A percentile compares a stretch with the other conserved stretches of the same genome.
Evolutionary conservation across 2,329 filamentous ascomycete species (phyloP).

Genomic region (Juglanconis juglandina): DNA sequence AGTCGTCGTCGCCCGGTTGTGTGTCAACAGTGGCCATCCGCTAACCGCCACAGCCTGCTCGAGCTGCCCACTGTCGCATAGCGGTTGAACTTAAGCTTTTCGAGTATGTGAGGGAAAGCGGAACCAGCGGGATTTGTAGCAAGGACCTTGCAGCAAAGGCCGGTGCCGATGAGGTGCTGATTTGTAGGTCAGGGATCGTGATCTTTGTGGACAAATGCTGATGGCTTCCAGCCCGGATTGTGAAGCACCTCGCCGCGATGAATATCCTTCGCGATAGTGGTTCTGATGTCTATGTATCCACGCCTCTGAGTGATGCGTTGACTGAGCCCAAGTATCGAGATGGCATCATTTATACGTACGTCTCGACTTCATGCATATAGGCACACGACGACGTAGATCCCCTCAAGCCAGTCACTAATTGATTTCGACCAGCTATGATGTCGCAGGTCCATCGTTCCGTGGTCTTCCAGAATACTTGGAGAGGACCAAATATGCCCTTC

Average conservation of each 20-base stretch:
- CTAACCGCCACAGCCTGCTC: constrained; percentile 26
- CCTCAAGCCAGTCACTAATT: not conserved
- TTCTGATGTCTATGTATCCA: constrained; percentile 27
- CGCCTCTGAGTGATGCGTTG: constrained; percentile 30
- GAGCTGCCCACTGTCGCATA: constrained; percentile 33
- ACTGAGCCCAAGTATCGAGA: constrained; percentile 33
- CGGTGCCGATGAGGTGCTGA: constrained; percentile 26
- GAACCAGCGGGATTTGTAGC: constrained; percentile 23
- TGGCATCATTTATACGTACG: constrained; percentile 28
- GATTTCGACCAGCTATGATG: constrained; percentile 32
- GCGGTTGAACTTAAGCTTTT: constrained; percentile 35
- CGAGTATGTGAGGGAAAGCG: constrained; percentile 28
- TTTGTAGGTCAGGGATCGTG: not conserved
- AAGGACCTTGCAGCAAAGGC: constrained; percentile 28
- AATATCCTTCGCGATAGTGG: constrained; percentile 28
- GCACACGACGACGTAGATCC: not conserved
- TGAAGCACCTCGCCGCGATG: constrained; percentile 37
- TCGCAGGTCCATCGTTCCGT: constrained; percentile 31
- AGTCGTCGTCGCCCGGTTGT: constrained; percentile 9
- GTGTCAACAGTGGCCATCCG: not conserved
- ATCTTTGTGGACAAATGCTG: not conserved
- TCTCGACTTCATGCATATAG: not conserved
- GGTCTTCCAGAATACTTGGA: constrained; percentile 31
- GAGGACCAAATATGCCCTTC: constrained; percentile 27
- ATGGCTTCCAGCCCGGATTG: constrained; percentile 22